Conservation (phyloP, 192 early-diverging fungal genomes). For the Coemansia sp. region DNA sequence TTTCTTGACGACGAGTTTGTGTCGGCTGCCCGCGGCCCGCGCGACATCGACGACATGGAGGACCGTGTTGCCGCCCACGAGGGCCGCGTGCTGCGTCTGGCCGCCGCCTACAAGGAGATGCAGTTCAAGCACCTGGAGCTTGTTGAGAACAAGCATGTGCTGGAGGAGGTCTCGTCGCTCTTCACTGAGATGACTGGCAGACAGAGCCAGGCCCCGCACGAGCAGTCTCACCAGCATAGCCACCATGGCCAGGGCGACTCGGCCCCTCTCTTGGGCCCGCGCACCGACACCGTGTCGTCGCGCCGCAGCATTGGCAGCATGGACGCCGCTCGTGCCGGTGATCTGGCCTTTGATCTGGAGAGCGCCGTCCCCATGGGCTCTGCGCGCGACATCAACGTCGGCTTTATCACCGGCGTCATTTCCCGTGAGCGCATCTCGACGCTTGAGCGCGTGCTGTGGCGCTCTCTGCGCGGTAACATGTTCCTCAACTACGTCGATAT, state of each 20-base stretch:
- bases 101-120: conserved; percentile 77
- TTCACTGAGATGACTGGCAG: conserved; percentile 66
- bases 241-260: conserved; percentile 16
- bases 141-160: conserved; percentile 83
- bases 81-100: conserved; percentile 78
- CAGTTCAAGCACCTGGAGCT: conserved; percentile 86
- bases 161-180: conserved; percentile 64
- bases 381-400: conserved; percentile 56
- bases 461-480: conserved; percentile 94
- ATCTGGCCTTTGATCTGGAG: conserved; percentile 26
- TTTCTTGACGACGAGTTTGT: conserved; percentile 49
- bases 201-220: conserved; percentile 75
- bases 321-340: conserved; percentile 35
- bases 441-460: conserved; percentile 96
- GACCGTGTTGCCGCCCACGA: conserved; percentile 77
- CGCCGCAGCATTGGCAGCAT: conserved; percentile 50
- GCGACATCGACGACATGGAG: conserved; percentile 94
- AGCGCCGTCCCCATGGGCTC: conserved; percentile 8
- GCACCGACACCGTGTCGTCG: conserved; percentile 48
- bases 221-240: too few species aligned
- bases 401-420: conserved; percentile 96
- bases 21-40: conserved; percentile 66
- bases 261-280: conserved; percentile 59
- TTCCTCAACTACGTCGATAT: conserved; percentile 96
- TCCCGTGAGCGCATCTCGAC: conserved; percentile 74